phyloP scores from a whole-genome alignment of 768 basidiomycete species.

The Amyloporia xantha region DNA sequence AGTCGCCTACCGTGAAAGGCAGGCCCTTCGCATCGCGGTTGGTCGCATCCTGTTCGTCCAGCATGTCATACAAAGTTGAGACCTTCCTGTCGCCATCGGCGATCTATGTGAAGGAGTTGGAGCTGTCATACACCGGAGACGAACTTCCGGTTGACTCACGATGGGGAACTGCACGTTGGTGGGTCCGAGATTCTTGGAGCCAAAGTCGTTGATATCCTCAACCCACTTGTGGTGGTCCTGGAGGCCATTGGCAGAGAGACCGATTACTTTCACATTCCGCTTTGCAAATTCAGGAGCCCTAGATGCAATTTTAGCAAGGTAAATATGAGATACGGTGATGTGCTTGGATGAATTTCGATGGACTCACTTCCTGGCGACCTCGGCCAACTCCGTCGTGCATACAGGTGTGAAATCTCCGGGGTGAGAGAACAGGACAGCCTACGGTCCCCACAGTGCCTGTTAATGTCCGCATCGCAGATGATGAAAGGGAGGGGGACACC shows the following conservation, averaged over 20 bases:
- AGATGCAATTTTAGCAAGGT: no score
- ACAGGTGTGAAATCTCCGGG: conserved; percentile 91
- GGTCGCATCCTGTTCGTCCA: conserved; percentile 91
- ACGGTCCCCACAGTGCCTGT: not conserved
- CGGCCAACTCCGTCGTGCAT: conserved; percentile 96
- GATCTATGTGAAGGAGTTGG: no score
- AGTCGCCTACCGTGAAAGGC: conserved; percentile 71
- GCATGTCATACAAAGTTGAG: conserved; percentile 88
- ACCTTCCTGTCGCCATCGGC: conserved; percentile 86
- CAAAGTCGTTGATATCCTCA: conserved; percentile 77
- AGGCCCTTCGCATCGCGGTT: conserved; percentile 83
- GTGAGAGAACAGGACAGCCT: conserved; percentile 91
- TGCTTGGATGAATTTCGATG: no score
- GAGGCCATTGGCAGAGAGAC: conserved; percentile 87
- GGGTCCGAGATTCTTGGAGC: conserved; percentile 52
- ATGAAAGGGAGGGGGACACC: not conserved
- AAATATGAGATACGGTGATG: not conserved
- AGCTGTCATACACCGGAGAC: not conserved
- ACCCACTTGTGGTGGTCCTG: conserved; percentile 85
- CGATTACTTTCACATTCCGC: conserved; percentile 90
- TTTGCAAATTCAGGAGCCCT: conserved; percentile 74
- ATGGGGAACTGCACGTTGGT: conserved; percentile 90
- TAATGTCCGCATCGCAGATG: not conserved
- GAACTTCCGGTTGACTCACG: conserved; percentile 35
- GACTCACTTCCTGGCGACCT: conserved; percentile 67